A percentile compares a stretch with the other conserved stretches of the same genome.
These are phyloP conservation scores for Plantago ovata DNA, from an alignment of 257 asterid species.

Conservation along the genomic window DNA sequence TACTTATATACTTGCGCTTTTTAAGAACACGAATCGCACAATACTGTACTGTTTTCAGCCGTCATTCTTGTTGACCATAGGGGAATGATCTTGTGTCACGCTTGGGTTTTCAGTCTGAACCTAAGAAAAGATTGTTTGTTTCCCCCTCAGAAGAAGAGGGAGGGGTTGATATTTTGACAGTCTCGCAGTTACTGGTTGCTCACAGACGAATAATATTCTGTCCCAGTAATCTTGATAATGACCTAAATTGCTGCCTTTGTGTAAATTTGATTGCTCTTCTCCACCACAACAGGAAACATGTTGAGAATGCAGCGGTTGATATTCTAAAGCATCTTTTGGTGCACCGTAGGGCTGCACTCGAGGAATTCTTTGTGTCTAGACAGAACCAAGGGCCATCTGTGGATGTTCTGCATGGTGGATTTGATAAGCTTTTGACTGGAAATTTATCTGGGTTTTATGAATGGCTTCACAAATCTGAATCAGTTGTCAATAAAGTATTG, in stretches of 20 bases:
- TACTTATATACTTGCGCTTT: constrained; percentile 63
- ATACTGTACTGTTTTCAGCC: constrained; percentile 89
- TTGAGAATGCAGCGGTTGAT: constrained; percentile 77
- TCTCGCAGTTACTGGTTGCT: constrained; percentile 83
- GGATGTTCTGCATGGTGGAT: constrained; percentile 89
- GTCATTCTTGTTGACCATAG: constrained; percentile 73
- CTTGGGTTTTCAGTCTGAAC: constrained; percentile 69
- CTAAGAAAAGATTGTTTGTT: constrained; percentile 45
- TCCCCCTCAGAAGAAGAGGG: constrained; percentile 54
- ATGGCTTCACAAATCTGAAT: constrained; percentile 74
- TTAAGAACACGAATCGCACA: constrained; percentile 80
- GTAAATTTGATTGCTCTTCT: constrained; percentile 80
- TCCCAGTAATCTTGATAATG: constrained; percentile 90
- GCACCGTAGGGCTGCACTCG: constrained; percentile 88
- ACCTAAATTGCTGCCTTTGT: constrained; percentile 92
- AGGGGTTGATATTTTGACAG: constrained; percentile 62
- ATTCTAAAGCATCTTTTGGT: constrained; percentile 88
- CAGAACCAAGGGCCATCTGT: constrained; percentile 75
- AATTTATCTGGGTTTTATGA: constrained; percentile 67
- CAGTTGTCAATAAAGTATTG: constrained; percentile 61
- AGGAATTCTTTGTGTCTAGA: constrained; percentile 86
- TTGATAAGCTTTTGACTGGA: constrained; percentile 87
- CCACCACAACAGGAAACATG: constrained; percentile 65
- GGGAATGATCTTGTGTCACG: constrained; percentile 82
- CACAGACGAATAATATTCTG: constrained; percentile 84